A percentile compares a stretch with the other conserved stretches of the same genome.
Conservation (phyloP, 1,284 basidiomycete species). For the Golubevia sp. region DNA sequence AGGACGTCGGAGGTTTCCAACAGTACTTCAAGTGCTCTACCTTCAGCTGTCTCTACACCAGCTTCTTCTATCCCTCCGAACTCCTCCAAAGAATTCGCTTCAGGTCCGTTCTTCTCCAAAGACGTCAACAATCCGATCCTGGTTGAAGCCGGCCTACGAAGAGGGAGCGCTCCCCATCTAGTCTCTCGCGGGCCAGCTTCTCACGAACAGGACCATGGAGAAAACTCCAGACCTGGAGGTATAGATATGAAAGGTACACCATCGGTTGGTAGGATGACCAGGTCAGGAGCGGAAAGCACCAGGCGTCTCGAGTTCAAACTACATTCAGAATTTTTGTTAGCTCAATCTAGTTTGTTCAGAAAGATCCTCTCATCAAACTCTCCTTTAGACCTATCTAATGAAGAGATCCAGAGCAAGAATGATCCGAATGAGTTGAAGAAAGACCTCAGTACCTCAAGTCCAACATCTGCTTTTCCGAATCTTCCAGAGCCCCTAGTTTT, state of each 20-base stretch:
- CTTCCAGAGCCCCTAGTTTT: background rate
- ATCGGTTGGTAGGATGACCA: background rate
- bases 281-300: background rate
- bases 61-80: background rate
- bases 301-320: constrained; percentile 24
- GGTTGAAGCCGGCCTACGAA: background rate
- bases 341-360: constrained; percentile 60
- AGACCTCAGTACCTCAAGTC: constrained; percentile 2
- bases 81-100: background rate
- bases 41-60: background rate
- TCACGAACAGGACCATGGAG: background rate
- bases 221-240: too few species aligned
- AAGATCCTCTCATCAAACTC: constrained; percentile 37
- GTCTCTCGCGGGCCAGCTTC: background rate
- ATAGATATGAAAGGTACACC: background rate
- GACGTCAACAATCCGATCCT: background rate
- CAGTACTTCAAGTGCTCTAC: background rate
- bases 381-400: constrained; percentile 10
- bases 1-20: background rate
- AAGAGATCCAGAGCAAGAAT: constrained; percentile 9
- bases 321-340: constrained; percentile 61
- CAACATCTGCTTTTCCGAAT: background rate
- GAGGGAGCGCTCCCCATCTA: background rate
- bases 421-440: constrained; percentile 3
- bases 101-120: background rate